Evolutionary conservation across 2,329 filamentous ascomycete species (phyloP), one percentile per base, ranked within the genome.

Genomic region (Penicillium carneum): DNA sequence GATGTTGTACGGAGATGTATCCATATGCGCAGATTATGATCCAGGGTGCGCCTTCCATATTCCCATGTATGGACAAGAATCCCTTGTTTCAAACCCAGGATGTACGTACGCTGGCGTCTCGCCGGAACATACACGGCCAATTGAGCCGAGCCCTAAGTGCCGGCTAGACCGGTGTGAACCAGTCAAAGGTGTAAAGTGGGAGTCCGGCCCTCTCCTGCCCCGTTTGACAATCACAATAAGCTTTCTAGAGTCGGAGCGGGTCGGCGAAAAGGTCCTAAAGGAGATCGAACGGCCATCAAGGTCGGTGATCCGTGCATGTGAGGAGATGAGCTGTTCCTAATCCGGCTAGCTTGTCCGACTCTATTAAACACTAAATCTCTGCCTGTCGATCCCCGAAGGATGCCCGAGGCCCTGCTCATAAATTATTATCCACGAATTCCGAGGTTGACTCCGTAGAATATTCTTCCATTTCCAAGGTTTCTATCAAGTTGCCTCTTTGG

Each of bases 51-150:
- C 33, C 33, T 47, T n/a, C 3, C 26, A 47, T 38, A 3, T 23
- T 48, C 29, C n/a, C n/a, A 14, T 47, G n/a, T 45, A 26, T 45
- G 8, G 7, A 57, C 38, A 14, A 43, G 1, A 49, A 12, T 48
- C 18, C 39, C 16, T 49, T 55, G 50, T 60, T 61, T 57, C 46
- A 23, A 29, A 41, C 5, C 47, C 33, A 29, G 45, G 46, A 41
- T 57, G 12, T 51, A 47, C 38, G 46, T 57, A 23, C 2, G 12
- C 38, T 11, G 8, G 53, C 46, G 34, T 23, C 46, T 47, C 31
- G 58, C 46, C 55, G 16, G 54, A 11, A 38, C 41, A 41, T 47
- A 46, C 31, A 45, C 39, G n/a, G 31, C 42, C n/a, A 23, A 53
- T 23, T 12, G 29, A 39, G 36, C 16, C 38, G 33, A 12, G 6